These are phyloP conservation scores for Penicillium sp. DNA, from an alignment of 2,329 filamentous ascomycete species.

Conservation along the genomic window DNA sequence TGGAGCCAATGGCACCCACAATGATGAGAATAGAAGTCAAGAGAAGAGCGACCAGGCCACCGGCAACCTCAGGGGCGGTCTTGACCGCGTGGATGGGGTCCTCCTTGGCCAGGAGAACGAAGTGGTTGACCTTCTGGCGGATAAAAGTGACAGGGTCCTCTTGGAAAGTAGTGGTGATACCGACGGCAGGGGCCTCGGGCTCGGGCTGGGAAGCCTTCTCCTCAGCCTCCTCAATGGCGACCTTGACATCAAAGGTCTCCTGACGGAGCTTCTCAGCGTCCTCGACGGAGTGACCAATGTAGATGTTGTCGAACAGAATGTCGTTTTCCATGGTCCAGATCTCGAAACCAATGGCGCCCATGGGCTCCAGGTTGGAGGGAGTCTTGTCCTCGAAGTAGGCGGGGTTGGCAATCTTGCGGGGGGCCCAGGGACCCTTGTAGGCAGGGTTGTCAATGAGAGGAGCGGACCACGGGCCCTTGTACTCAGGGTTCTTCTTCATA, in stretches of 20 bases:
- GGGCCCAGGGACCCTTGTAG: constrained; percentile 95
- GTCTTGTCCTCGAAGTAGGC: constrained; percentile 96
- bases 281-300: constrained; percentile 94
- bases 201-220: constrained; percentile 81
- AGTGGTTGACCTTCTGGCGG: constrained; percentile 90
- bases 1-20: constrained; percentile 63
- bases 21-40: constrained; percentile 71
- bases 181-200: constrained; percentile 61
- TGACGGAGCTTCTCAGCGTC: constrained; percentile 86
- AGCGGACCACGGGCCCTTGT: constrained; percentile 98
- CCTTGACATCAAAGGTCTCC: constrained; percentile 90
- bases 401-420: constrained; percentile 95
- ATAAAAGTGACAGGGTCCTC: constrained; percentile 87
- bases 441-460: constrained; percentile 93
- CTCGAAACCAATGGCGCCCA: constrained; percentile 90
- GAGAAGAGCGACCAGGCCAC: constrained; percentile 69
- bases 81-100: constrained; percentile 82
- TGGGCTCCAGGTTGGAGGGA: constrained; percentile 94
- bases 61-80: constrained; percentile 88
- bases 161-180: constrained; percentile 75
- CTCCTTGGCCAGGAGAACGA: constrained; percentile 78
- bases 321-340: constrained; percentile 99
- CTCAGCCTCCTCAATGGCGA: constrained; percentile 73
- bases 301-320: constrained; percentile 99
- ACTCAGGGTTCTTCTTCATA: constrained; percentile 89